Percentiles rank a stretch among this genome's conserved stretches.
These are phyloP conservation scores for Tylopilus sp. DNA, from an alignment of 768 basidiomycete species.

Conservation along the genomic window DNA sequence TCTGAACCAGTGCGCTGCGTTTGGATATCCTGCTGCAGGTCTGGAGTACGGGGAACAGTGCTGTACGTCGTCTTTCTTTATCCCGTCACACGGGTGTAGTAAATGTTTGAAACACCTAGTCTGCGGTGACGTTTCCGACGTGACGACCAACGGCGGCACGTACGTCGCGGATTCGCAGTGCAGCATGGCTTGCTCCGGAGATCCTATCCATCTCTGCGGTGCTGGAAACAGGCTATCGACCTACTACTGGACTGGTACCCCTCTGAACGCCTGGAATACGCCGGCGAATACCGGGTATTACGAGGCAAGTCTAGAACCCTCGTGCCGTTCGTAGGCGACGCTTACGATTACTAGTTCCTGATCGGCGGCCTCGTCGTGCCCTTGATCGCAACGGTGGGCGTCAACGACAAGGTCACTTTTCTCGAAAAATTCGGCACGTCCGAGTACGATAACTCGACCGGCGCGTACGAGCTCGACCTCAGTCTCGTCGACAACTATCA, in stretches of 20 bases:
- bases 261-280: constrained; percentile 59
- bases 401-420: constrained; percentile 81
- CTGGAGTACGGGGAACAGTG: constrained; percentile 71
- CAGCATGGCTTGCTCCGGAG: constrained; percentile 59
- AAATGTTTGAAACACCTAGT: constrained; percentile 35
- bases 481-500: constrained; percentile 44
- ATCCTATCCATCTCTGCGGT: constrained; percentile 68
- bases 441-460: constrained; percentile 62
- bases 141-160: constrained; percentile 35
- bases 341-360: constrained; percentile 35
- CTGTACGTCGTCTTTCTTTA: constrained; percentile 41
- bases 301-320: constrained; percentile 45
- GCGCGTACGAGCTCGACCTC: constrained; percentile 75
- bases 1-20: constrained; percentile 63
- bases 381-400: constrained; percentile 68
- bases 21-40: constrained; percentile 70
- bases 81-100: background rate
- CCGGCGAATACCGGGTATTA: constrained; percentile 66
- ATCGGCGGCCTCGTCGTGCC: constrained; percentile 65
- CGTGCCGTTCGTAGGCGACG: background rate
- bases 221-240: constrained; percentile 49
- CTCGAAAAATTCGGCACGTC: constrained; percentile 72
- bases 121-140: constrained; percentile 66
- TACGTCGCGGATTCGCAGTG: constrained; percentile 39
- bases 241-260: constrained; percentile 50